A percentile compares a stretch with the other conserved stretches of the same genome.
These are phyloP conservation scores for Fusarium dlaminii DNA, from an alignment of 2,329 filamentous ascomycete species.

Conservation along the genomic window DNA sequence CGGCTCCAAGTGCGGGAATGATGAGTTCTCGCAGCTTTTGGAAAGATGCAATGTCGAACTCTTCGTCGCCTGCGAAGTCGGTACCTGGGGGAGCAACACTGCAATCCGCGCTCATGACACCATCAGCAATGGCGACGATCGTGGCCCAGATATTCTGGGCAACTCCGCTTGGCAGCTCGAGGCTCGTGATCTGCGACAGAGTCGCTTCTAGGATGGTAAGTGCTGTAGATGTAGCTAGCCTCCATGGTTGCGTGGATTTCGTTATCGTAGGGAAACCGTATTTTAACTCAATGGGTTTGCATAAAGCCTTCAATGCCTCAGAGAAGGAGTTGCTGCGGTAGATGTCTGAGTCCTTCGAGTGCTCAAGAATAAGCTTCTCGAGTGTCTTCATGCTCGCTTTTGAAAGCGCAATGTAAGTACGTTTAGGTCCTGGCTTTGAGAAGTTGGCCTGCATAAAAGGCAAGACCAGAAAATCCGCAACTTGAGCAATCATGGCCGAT, in stretches of 20 bases:
- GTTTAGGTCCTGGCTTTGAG: slow-evolving; percentile 57
- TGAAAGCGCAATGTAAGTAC: slow-evolving; percentile 89
- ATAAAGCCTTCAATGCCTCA: slow-evolving; percentile 72
- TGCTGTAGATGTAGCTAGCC: slow-evolving; percentile 76
- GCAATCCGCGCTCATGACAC: slow-evolving; percentile 74
- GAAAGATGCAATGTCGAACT: slow-evolving; percentile 84
- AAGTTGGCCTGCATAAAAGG: slow-evolving; percentile 64
- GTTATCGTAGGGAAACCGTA: slow-evolving; percentile 80
- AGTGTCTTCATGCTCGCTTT: slow-evolving; percentile 81
- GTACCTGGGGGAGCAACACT: slow-evolving; percentile 55
- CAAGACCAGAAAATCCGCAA: slow-evolving; percentile 76
- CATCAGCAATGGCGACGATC: slow-evolving; percentile 71
- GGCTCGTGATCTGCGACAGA: slow-evolving; percentile 66
- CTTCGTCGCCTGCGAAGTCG: slow-evolving; percentile 73
- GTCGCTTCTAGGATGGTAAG: slow-evolving; percentile 74
- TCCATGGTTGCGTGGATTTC: slow-evolving; percentile 79
- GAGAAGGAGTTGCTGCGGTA: slow-evolving; percentile 75
- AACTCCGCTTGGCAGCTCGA: slow-evolving; percentile 55
- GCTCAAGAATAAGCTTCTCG: slow-evolving; percentile 66
- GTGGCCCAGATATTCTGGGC: slow-evolving; percentile 74
- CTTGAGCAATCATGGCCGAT: slow-evolving; percentile 72
- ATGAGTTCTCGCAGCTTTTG: slow-evolving; percentile 74
- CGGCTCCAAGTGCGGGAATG: slow-evolving; percentile 75
- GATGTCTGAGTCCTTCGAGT: slow-evolving; percentile 71
- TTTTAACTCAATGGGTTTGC: slow-evolving; percentile 77